Percentiles rank a stretch among this genome's conserved stretches.
Evolutionary conservation across 2,329 filamentous ascomycete genomes (phyloP).

Genomic region (Neurospora sp.): DNA sequence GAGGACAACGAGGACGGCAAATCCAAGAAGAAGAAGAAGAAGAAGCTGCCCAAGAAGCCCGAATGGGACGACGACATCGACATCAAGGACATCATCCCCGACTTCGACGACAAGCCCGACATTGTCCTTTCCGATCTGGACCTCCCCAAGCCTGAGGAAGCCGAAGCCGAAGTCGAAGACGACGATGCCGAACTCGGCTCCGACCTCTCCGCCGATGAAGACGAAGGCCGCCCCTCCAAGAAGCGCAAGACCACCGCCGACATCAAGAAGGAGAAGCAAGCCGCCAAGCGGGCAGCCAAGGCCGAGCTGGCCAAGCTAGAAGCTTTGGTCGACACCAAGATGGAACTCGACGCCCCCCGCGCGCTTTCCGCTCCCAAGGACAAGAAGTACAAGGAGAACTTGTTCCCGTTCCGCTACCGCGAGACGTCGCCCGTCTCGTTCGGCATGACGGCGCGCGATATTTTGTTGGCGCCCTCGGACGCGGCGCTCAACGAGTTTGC

Average conservation of each 20-base stretch:
- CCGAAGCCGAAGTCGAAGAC: constrained; percentile 27
- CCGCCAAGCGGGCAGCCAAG: constrained; percentile 61
- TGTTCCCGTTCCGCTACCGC: constrained; percentile 71
- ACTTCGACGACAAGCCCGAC: constrained; percentile 63
- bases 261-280: constrained; percentile 46
- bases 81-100: constrained; percentile 82
- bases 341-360: constrained; percentile 61
- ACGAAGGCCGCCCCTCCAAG: constrained; percentile 35
- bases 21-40: constrained; percentile 54
- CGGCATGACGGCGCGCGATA: constrained; percentile 81
- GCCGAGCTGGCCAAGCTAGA: constrained; percentile 78
- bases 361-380: constrained; percentile 39
- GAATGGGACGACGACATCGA: constrained; percentile 97
- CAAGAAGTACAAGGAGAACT: constrained; percentile 19
- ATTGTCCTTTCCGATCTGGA: constrained; percentile 38
- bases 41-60: constrained; percentile 65
- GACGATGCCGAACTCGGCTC: constrained; percentile 24
- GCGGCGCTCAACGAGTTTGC: constrained; percentile 79
- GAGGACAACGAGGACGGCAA: constrained; percentile 36
- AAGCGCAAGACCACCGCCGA: constrained; percentile 50
- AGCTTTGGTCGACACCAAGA: constrained; percentile 69
- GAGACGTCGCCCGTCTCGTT: constrained; percentile 87
- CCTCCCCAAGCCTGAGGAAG: constrained; percentile 25
- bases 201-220: constrained; percentile 27
- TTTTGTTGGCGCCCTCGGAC: constrained; percentile 80